Conservation (phyloP, 805 yeast genomes). For the Sporopachydermia lactativora region DNA sequence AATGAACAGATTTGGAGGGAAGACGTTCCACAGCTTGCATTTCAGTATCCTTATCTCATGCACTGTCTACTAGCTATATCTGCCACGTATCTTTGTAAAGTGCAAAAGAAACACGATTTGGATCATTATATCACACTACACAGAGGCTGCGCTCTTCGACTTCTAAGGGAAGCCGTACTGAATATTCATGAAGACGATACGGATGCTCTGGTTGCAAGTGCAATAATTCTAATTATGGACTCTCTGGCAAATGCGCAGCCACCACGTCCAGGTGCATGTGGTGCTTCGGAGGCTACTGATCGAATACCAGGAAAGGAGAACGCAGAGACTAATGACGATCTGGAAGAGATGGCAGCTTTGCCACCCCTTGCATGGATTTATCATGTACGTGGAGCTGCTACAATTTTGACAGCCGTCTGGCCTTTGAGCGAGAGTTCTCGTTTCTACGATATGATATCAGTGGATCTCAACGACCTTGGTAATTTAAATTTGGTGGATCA, state of each 20-base stretch:
- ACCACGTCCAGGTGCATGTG: conserved; percentile 26
- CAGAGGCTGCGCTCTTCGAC: conserved; percentile 71
- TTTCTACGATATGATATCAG: conserved; percentile 60
- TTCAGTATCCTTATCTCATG: conserved; percentile 81
- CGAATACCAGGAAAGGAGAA: conserved; percentile 11
- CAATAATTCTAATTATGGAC: conserved; percentile 81
- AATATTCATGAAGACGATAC: conserved; percentile 75
- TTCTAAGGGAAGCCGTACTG: conserved; percentile 74
- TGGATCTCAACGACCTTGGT: conserved; percentile 81
- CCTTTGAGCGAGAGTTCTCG: conserved; percentile 61
- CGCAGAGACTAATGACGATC: neutral
- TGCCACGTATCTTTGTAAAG: conserved; percentile 64
- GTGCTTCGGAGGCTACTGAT: conserved; percentile 18
- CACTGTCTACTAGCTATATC: conserved; percentile 83
- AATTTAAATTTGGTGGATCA: conserved; percentile 26
- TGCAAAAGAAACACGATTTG: conserved; percentile 59
- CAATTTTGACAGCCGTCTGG: conserved; percentile 93
- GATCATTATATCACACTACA: conserved; percentile 77
- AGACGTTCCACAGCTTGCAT: conserved; percentile 81
- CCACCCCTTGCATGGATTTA: conserved; percentile 96
- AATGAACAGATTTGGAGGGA: conserved; percentile 77
- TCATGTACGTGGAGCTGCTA: conserved; percentile 95
- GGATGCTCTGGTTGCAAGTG: conserved; percentile 88
- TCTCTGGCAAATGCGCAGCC: conserved; percentile 80
- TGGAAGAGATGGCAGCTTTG: conserved; percentile 33